Base-by-base conservation (phyloP, 805 yeast species). In the Pichia kluyveri region DNA sequence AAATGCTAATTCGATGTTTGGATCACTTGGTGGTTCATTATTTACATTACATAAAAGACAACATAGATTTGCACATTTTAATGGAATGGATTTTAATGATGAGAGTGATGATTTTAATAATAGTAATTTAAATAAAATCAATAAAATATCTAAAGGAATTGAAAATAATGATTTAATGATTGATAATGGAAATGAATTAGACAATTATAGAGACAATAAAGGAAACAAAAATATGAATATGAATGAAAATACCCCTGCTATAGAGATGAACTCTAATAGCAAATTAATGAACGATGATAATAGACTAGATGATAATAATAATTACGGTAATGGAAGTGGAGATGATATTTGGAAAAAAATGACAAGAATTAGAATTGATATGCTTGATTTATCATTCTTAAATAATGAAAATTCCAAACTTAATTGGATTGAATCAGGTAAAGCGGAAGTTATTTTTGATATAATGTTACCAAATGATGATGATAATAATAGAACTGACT, bases 1-100 rank as follows among this genome's bases (percentile, higher is more conserved):
- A 65, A 81, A 80, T 59, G 86, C 89, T 14, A 72, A 73, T 48
- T 79, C 82, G 43, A 79, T 83, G 32, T 79, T 85, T 15, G 95
- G 95, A 0, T 78, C 90, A 0, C 70, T 85, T 14, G 83, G 84
- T 57, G 83, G 83, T 46, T 79, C 93, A 1, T 69, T 86, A 62
- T 84, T 85, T 65, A 83, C 89, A 0, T 72, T 86, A 23, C 93
- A 85, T 56, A 83, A 83, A 59, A 76, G 85, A 55, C 91, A 84
- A 58, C 74, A 76, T 51, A 73, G 75, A 47, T 64, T 72, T 51
- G 76, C 78, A 0, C 72, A 71, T 52, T 69, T 73, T 32, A 64
- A 61, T 31, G 66, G 57, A 1, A 54, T 65, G 45, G 68, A 60
- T 38, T 52, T 52, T 15, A 60, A 45, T 41, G 50, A 52, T 30